phyloP scores from a whole-genome alignment of 257 asterid genomes.

The Lycium ferocissimum region DNA sequence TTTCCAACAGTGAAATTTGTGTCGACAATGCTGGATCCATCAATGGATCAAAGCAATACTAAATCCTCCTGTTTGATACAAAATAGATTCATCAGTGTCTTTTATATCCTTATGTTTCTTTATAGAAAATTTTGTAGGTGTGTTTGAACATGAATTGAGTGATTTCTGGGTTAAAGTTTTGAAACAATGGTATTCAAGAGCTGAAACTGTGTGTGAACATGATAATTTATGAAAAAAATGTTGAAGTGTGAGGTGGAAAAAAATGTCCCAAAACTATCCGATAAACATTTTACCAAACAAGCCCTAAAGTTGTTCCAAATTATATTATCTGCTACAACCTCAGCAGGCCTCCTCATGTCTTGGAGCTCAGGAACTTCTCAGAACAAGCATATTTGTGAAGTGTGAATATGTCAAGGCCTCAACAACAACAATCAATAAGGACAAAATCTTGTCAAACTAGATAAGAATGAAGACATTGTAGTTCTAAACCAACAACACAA shows the following conservation, averaged over 20 bases:
- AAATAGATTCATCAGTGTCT: not conserved
- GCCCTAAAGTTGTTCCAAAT: not conserved
- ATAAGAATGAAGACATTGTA: not conserved
- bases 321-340: slow-evolving; percentile 52
- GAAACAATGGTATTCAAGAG: not conserved
- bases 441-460: not conserved
- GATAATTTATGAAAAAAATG: not conserved
- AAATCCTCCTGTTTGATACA: slow-evolving; percentile 71
- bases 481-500: too few relatives aligned
- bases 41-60: slow-evolving; percentile 98
- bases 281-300: not conserved
- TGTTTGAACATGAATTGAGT: not conserved
- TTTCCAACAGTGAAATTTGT: slow-evolving; percentile 97
- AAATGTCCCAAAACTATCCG: not conserved
- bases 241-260: too few relatives aligned
- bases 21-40: slow-evolving; percentile 98
- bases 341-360: slow-evolving; percentile 95
- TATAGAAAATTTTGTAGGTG: not conserved
- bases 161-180: not conserved
- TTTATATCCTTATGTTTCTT: not conserved
- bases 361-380: slow-evolving; percentile 97
- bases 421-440: slow-evolving; percentile 23
- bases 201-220: not conserved
- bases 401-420: slow-evolving; percentile 98
- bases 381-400: slow-evolving; percentile 96